A percentile compares a stretch with the other conserved stretches of the same genome.
Evolutionary conservation across 345 rosid species (phyloP).

Genomic region (Psidium friedrichsthalianum): DNA sequence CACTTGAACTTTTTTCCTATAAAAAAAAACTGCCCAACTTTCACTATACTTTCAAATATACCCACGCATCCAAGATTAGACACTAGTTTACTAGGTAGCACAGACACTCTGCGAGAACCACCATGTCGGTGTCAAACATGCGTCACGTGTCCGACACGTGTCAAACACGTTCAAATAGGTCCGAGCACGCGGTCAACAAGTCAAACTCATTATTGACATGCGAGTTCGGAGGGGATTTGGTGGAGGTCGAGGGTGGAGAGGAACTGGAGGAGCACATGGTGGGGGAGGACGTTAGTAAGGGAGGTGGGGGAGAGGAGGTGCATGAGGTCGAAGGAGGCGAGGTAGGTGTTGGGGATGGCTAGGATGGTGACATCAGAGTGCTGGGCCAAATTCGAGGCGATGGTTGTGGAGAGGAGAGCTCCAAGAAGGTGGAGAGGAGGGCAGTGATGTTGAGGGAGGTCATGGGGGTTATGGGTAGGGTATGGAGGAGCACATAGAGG

Average conservation of each 20-base stretch:
- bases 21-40: no score
- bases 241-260: slow-evolving; percentile 55
- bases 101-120: no score
- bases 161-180: no score
- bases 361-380: slow-evolving; percentile 69
- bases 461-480: slow-evolving; percentile 13
- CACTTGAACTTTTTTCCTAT: no score
- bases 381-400: slow-evolving; percentile 42
- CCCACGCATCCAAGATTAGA: no score
- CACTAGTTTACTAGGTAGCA: no score
- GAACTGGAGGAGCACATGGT: slow-evolving; percentile 73
- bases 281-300: slow-evolving; percentile 80
- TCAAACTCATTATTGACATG: no score
- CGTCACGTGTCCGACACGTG: no score
- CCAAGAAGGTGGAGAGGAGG: slow-evolving; percentile 9
- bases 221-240: slow-evolving; percentile 26
- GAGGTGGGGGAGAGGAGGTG: slow-evolving; percentile 57
- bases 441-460: slow-evolving; percentile 45
- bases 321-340: slow-evolving; percentile 41
- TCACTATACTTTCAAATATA: no score
- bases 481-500: slow-evolving; percentile 31
- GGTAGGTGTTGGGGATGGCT: slow-evolving; percentile 64
- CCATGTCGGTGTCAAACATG: no score
- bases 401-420: slow-evolving; percentile 34
- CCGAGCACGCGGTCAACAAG: no score